phyloP scores from a whole-genome alignment of 106 monocot species.

The Dactylorhiza incarnata region DNA sequence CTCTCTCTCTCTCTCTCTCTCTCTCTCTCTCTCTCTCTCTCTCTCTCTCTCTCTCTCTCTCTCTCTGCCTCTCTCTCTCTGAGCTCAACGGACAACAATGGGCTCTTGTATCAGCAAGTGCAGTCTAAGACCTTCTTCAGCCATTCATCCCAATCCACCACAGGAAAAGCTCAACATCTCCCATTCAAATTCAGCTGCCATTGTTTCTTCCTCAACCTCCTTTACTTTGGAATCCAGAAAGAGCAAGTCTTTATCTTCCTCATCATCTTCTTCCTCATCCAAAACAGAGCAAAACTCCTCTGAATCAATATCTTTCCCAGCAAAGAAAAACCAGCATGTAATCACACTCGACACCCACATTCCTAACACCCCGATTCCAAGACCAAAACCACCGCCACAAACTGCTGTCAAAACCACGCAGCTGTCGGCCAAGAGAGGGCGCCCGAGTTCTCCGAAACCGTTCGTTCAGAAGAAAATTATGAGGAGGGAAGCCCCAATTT shows the following conservation, averaged over 20 bases:
- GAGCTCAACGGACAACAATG: slow-evolving; percentile 10
- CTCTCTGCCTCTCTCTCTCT: not conserved
- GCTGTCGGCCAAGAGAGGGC: slow-evolving; percentile 14
- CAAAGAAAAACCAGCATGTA: slow-evolving; percentile 13
- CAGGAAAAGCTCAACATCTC: slow-evolving; percentile 32
- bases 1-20: not conserved
- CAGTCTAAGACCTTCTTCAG: slow-evolving; percentile 2
- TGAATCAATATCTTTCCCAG: slow-evolving; percentile 5
- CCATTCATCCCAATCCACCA: not conserved
- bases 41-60: not conserved
- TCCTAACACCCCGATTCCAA: not conserved
- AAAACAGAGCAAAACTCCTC: not conserved
- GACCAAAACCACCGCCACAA: not conserved
- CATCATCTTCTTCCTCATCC: slow-evolving; percentile 10
- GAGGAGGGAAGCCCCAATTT: not conserved
- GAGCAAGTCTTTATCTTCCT: not conserved
- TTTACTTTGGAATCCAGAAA: not conserved
- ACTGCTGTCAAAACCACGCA: not conserved
- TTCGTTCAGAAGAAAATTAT: slow-evolving; percentile 21
- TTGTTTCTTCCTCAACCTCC: slow-evolving; percentile 7
- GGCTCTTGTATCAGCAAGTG: slow-evolving; percentile 44
- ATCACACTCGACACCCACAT: slow-evolving; percentile 19
- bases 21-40: not conserved
- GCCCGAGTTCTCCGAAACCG: slow-evolving; percentile 18
- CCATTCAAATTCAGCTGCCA: not conserved